Percentiles rank a stretch among this genome's conserved stretches.
Conservation (phyloP, 83 land plant species). For the Diphasiastrum complanatum region DNA sequence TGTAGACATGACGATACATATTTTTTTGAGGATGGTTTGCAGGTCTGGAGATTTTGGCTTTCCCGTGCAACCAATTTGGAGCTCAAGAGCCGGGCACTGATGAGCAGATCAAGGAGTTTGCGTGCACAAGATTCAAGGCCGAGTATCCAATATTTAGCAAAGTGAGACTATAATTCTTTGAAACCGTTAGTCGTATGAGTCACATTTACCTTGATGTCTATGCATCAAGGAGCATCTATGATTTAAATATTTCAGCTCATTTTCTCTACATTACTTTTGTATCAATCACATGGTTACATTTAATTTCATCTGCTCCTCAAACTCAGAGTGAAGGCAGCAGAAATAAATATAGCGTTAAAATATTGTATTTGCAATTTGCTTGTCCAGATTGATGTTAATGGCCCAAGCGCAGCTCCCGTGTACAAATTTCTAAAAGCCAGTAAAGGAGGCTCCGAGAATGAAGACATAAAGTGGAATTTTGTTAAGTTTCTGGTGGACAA, state of each 20-base stretch:
- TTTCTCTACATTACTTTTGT: neutral
- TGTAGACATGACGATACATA: neutral
- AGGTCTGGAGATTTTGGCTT: slow-evolving; percentile 69
- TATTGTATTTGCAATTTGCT: neutral
- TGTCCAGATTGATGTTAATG: slow-evolving; percentile 84
- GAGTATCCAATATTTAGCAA: slow-evolving; percentile 77
- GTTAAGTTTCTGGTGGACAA: too few relatives aligned
- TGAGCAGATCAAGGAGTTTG: slow-evolving; percentile 61
- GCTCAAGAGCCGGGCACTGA: slow-evolving; percentile 75
- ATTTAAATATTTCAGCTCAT: neutral
- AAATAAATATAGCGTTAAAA: too few relatives aligned
- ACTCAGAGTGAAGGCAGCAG: too few relatives aligned
- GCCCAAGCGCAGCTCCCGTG: slow-evolving; percentile 59
- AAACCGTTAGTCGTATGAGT: neutral
- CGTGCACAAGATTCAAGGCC: slow-evolving; percentile 76
- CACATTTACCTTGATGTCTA: neutral
- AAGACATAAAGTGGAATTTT: too few relatives aligned
- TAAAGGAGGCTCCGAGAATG: too few relatives aligned
- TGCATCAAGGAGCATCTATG: neutral
- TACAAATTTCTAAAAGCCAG: slow-evolving; percentile 71
- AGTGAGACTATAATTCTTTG: slow-evolving; percentile 37
- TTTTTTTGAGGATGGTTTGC: slow-evolving; percentile 4
- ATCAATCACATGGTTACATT: neutral
- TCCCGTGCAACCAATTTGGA: slow-evolving; percentile 83
- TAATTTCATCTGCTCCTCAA: neutral